Evolutionary conservation across 2,329 filamentous ascomycete genomes (phyloP), one percentile per base, ranked within the genome.

Genomic region (Lecanicillium sp.): DNA sequence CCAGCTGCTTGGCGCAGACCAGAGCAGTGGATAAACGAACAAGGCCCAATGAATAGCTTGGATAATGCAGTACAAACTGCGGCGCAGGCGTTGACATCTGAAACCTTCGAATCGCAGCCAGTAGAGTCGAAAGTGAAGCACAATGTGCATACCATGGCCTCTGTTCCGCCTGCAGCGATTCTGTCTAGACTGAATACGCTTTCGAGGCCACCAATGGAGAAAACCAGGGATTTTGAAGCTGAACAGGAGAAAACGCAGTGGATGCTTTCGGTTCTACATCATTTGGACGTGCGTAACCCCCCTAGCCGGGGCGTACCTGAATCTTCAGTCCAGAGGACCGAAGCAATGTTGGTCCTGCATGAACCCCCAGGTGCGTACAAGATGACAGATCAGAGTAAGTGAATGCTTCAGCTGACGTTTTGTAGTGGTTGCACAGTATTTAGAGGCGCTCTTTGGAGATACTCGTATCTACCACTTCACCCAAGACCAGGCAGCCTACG

Each of bases 251-350:
- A 74, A 50, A 74, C 77, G 48, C 58, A 72, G 29, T 81, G 77
- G 77, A 71, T 87, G 61, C 61, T 81, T 25, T 77, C 71, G 19
- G 68, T 68, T 1, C 58, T 84, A 37, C 66, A 69, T 44, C 63
- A 61, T 45, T 62, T 67, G 49, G 66, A 64, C 28, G 31, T 14
- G 5, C 15, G 15, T 13, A 17, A 5, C 15, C 29, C 15, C 6
- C 29, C 15, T 8, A 7, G 13, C n/a, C 6, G 29, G 15, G 8
- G 15, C 15, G 29, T 17, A 8, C n/a, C 29, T 31, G 29, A 13
- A 31, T 14, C 29, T 5, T 31, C 15, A 31, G 6, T 13, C 29
- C 8, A 14, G 5, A 31, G 20, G 19, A 14, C 29, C 10, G 19
- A 20, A n/a, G 13, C 25, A 2, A 30, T 36, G 3, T 31, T 43